Evolutionary conservation across 2,329 filamentous ascomycete species (phyloP), one percentile per base, ranked within the genome.

Genomic region (Cladosporium halotolerans): DNA sequence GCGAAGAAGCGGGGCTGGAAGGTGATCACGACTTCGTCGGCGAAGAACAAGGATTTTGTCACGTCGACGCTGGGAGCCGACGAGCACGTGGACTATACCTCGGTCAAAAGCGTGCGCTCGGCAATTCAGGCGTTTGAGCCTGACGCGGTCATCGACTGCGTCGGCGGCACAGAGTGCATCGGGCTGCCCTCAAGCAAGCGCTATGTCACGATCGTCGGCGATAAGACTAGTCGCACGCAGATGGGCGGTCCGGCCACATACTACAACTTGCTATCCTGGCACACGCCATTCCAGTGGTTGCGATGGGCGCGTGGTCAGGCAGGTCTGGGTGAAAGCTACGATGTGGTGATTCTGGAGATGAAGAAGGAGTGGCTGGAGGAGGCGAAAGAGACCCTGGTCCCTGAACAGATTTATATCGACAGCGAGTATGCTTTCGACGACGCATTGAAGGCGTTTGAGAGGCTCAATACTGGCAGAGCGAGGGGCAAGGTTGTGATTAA

Each of bases 21-120:
- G 28, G 64, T 69, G 4, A 54, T 68, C 14, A 73, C 75, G 4
- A 79, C 76, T 4, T 86, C 82, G 58, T 86, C 83, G 7, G 73
- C 69, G 0, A 67, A 65, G 14, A 88, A 86, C 63, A 70, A 75
- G 0, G 76, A 79, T 41, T 70, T 86, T 5, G 81, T 81, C 57
- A 73, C 55, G 19, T 34, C 74, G 53, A 69, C 70, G 3, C 67
- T 87, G 3, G 82, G 82, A 2, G 84, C 83, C 10, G 81, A 86
- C 60, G 78, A 80, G 58, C 76, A 85, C 44, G 72, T 85, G 44
- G 80, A 86, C 61, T 86, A 86, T 63, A 79, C 76, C 13, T 66
- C 68, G 0, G 64, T 68, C 28, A 48, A 58, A 40, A 69, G 82
- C 62, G 70, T 85, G 1, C 62, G 75, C 9, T 68, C 72, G n/a